Evolutionary conservation across 805 yeast genomes (phyloP), one percentile per base, ranked within the genome.

Genomic region (Starmerella potacharoeniae): DNA sequence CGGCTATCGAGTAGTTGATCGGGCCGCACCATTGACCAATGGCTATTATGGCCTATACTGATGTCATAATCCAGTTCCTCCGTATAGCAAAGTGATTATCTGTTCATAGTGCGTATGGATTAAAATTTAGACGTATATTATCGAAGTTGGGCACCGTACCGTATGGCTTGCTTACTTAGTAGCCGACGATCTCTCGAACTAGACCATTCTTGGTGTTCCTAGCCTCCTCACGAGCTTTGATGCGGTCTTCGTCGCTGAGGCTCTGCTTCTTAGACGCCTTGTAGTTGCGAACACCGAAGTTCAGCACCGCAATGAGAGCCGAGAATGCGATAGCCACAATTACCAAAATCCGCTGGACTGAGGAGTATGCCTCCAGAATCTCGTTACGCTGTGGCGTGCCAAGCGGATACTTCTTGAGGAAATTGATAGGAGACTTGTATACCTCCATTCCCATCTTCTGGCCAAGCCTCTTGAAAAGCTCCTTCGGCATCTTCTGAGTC

Each of bases 361-460:
- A 69, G 52, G 76, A 75, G 66, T 84, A 84, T 3, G 84, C 76
- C 47, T 65, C 68, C 6, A 81, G 83, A 44, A 81, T 73, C 3
- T 77, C 81, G 3, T 64, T 64, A 68, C 91, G 77, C 58, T 74
- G 78, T 13, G 82, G 78, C 0, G 84, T 71, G 1, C 81, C 87
- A 84, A 86, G 79, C 1, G 79, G 65, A 63, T 81, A 74, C 1
- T 62, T 62, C 3, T 64, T 58, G 50, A 76, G 70, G 61, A 78
- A 82, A 0, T 72, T 66, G 61, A 75, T 74, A 41, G 89, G 89
- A n/a, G 75, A 66, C 5, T 71, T 71, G 63, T 81, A 82, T 11
- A 80, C 83, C 4, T 55, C 56, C 0, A 68, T 60, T 8, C 81
- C 82, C 22, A 76, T 57, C 0, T 73, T 64, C 10, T 60, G 55